Evolutionary conservation across 768 basidiomycete genomes (phyloP), one percentile per base, ranked within the genome.

Genomic region (Austroboletus eburneus): DNA sequence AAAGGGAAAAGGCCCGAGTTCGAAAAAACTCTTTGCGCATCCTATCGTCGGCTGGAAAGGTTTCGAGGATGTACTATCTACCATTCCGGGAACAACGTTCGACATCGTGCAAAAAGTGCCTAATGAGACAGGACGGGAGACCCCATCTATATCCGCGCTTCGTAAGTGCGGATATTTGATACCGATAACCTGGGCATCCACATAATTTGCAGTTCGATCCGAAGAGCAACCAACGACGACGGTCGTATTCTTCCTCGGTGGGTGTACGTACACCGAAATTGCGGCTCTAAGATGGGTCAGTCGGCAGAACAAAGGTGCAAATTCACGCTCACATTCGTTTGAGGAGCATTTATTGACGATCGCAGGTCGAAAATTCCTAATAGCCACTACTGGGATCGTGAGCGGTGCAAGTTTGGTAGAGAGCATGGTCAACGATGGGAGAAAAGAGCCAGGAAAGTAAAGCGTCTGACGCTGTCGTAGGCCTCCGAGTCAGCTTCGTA

Each of bases 21-120:
- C 64, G 21, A 72, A 70, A 43, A 83, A 81, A 62, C 74, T 87
- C 33, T 85, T 83, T 61, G 92, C 93, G 1, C 93, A 96, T 65
- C 87, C 91, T 2, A 87, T 99, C 48, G 80, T 87, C 9, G 95
- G 95, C 3, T 99, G 95, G 94, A 95, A 89, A 65, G 95, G 93
- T 20, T 92, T 99, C 60, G 96, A 98, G 66, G 95, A 98, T 58
- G 79, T 90, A 13, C 63, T 96, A 18, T 77, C 78, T 29, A 73
- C 76, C 43, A 83, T 98, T 45, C 89, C 92, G 1, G 96, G 96
- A 3, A 80, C 82, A 61, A 88, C 85, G 18, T 79, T 96, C 34
- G 94, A 99, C 66, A 76, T 89, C 29, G 69, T 72, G 24, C 84
- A 79, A 61, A 74, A 72, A 54, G 60, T 61, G 41, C 41, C 66